Percentiles rank a stretch among this genome's conserved stretches.
Evolutionary conservation across 352 stramenopile genomes (phyloP).

Genomic region (Peronospora destructor): DNA sequence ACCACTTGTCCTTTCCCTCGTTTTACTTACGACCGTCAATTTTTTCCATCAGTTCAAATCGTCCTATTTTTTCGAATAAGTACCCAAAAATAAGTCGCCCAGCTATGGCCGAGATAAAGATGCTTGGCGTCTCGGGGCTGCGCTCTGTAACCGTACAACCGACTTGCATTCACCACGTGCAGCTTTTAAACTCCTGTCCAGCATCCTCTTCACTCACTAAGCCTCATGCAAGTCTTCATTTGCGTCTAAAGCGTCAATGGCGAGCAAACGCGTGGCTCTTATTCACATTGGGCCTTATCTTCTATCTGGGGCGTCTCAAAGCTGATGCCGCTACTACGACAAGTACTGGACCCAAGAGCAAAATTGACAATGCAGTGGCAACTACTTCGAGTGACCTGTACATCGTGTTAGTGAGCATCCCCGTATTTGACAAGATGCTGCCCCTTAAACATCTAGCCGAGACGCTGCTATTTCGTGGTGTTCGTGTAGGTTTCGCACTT

Average conservation of each 20-base stretch:
- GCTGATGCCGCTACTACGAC: slow-evolving; percentile 10
- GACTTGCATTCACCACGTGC: slow-evolving; percentile 39
- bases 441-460: slow-evolving; percentile 75
- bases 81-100: slow-evolving; percentile 3
- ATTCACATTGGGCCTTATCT: slow-evolving; percentile 24
- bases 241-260: slow-evolving; percentile 26
- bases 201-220: neutral
- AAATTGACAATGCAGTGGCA: slow-evolving; percentile 2
- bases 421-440: slow-evolving; percentile 76
- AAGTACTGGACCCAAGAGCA: slow-evolving; percentile 7
- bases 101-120: slow-evolving; percentile 16
- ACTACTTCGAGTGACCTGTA: slow-evolving; percentile 39
- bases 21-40: neutral
- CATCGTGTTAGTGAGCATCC: slow-evolving; percentile 78
- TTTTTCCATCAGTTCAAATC: neutral
- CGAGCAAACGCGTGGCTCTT: slow-evolving; percentile 32
- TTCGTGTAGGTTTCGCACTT: slow-evolving; percentile 71
- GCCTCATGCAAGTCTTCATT: slow-evolving; percentile 7
- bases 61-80: neutral
- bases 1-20: too few relatives aligned
- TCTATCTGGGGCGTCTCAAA: slow-evolving; percentile 8
- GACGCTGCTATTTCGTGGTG: slow-evolving; percentile 61
- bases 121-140: slow-evolving; percentile 23
- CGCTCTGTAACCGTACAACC: slow-evolving; percentile 50
- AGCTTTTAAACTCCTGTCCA: slow-evolving; percentile 9